phyloP scores from a whole-genome alignment of 1,139 yeast species.

The Kluyveromyces marxianus region DNA sequence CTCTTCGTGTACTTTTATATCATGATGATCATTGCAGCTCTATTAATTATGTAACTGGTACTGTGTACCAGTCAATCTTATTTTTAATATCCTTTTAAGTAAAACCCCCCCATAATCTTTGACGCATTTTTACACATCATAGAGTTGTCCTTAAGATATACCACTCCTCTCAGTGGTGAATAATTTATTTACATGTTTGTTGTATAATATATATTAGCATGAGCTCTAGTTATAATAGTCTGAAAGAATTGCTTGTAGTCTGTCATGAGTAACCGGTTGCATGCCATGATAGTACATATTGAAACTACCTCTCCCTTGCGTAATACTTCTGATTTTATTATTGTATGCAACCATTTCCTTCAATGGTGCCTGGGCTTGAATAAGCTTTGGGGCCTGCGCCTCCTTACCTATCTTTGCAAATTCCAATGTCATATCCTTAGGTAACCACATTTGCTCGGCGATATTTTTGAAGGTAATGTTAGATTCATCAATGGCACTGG shows the following conservation, averaged over 20 bases:
- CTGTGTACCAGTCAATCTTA: too few species aligned
- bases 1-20: too few species aligned
- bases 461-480: constrained; percentile 42
- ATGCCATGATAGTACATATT: constrained; percentile 73
- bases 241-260: constrained; percentile 29
- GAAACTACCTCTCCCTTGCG: constrained; percentile 85
- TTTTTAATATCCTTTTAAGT: too few species aligned
- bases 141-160: too few species aligned
- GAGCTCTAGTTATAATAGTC: neutral
- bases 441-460: constrained; percentile 48
- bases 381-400: constrained; percentile 38
- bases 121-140: too few species aligned
- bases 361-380: constrained; percentile 75
- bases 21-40: too few species aligned
- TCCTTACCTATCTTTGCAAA: constrained; percentile 19
- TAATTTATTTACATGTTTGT: too few species aligned
- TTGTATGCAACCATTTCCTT: constrained; percentile 88
- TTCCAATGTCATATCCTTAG: constrained; percentile 44
- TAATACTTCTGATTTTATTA: constrained; percentile 66
- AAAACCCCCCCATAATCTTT: too few species aligned
- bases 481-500: constrained; percentile 31
- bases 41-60: too few species aligned
- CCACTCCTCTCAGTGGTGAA: too few species aligned
- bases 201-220: too few species aligned
- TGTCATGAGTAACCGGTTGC: constrained; percentile 47